Evolutionary conservation across 495 filamentous ascomycete genomes (phyloP).

Genomic region (Echria macrotheca): DNA sequence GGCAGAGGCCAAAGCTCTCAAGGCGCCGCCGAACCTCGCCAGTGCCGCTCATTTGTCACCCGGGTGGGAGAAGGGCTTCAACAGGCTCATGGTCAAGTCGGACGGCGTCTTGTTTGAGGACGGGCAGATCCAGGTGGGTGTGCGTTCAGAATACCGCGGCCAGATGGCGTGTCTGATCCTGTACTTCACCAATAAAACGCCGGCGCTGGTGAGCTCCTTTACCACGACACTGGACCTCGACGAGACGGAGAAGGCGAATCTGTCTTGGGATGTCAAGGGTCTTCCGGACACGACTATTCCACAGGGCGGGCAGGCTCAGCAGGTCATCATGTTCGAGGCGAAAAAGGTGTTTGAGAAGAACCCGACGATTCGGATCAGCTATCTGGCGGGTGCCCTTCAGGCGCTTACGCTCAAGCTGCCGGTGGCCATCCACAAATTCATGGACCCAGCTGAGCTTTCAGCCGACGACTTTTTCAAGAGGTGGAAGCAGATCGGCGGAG

Average conservation of each 20-base stretch:
- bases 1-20: conserved; percentile 51
- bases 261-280: conserved; percentile 79
- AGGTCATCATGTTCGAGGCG: conserved; percentile 90
- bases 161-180: conserved; percentile 92
- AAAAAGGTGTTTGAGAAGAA: conserved; percentile 74
- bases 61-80: conserved; percentile 90
- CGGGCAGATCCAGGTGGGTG: conserved; percentile 83
- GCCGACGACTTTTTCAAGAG: conserved; percentile 97
- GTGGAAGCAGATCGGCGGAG: conserved; percentile 95
- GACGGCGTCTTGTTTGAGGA: conserved; percentile 95
- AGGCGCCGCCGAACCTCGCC: conserved; percentile 73
- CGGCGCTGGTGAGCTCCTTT: conserved; percentile 75
- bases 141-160: conserved; percentile 88
- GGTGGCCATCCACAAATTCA: conserved; percentile 86
- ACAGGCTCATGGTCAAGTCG: conserved; percentile 66
- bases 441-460: conserved; percentile 79
- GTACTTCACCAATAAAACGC: conserved; percentile 91
- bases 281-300: conserved; percentile 79
- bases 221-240: conserved; percentile 89
- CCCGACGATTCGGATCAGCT: conserved; percentile 90
- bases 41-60: conserved; percentile 88
- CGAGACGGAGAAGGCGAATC: conserved; percentile 54
- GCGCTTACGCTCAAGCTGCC: conserved; percentile 89
- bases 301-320: conserved; percentile 74
- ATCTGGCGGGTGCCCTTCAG: conserved; percentile 89